These are phyloP conservation scores for Musa itinerans DNA, from an alignment of 176 grass and related monocot species.

Conservation along the genomic window DNA sequence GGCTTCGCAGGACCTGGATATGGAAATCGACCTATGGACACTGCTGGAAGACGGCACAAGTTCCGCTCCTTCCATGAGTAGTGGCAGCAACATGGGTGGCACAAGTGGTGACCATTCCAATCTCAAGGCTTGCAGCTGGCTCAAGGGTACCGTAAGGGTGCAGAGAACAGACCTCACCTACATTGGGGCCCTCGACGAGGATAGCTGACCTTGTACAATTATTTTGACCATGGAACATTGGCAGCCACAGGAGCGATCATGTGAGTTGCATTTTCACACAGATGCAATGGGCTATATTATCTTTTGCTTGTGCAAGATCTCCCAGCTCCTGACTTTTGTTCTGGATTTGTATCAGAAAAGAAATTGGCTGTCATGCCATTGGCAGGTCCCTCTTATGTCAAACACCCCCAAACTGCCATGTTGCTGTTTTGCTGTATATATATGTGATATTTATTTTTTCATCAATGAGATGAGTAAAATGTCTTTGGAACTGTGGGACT, in stretches of 20 bases:
- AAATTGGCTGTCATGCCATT: too few relatives aligned
- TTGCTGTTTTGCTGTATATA: too few relatives aligned
- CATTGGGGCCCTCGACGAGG: constrained; percentile 86
- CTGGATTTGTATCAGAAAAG: too few relatives aligned
- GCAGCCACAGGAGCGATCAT: neutral
- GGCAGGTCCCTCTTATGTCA: too few relatives aligned
- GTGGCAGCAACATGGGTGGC: constrained; percentile 32
- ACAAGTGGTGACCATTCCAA: constrained; percentile 54
- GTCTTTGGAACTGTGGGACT: too few relatives aligned
- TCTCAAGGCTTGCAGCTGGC: constrained; percentile 81
- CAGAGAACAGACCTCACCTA: constrained; percentile 85
- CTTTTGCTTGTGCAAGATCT: too few relatives aligned
- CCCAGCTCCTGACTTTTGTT: too few relatives aligned
- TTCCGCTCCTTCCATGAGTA: constrained; percentile 34
- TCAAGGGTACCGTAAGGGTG: constrained; percentile 91
- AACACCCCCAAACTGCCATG: too few relatives aligned
- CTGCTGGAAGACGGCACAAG: constrained; percentile 87
- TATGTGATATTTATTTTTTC: too few relatives aligned
- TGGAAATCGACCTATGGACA: constrained; percentile 88
- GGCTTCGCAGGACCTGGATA: constrained; percentile 52
- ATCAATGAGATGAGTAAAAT: too few relatives aligned
- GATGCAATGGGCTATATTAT: too few relatives aligned
- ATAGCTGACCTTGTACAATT: constrained; percentile 58
- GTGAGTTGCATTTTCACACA: neutral
- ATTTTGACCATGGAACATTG: neutral